phyloP scores from a whole-genome alignment of 495 filamentous ascomycete species.

The Hypoxylon perforatum region DNA sequence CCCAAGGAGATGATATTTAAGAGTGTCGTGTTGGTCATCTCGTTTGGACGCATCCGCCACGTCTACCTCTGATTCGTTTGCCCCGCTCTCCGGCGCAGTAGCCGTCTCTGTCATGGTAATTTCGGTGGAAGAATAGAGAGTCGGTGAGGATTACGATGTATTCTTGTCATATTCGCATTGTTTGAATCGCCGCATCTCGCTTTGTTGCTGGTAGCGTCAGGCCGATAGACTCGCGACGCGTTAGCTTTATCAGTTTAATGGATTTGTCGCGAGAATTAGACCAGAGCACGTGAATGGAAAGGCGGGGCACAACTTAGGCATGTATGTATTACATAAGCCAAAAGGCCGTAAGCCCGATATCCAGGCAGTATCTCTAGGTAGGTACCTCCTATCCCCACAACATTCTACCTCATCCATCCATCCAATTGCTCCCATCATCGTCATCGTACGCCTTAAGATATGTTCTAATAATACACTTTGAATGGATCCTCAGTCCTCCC shows the following conservation, averaged over 20 bases:
- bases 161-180: constrained; percentile 8
- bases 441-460: not conserved
- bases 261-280: too few relatives aligned
- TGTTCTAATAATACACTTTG: not conserved
- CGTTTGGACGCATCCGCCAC: constrained; percentile 23
- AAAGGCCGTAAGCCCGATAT: too few relatives aligned
- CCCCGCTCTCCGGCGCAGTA: constrained; percentile 4
- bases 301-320: too few relatives aligned
- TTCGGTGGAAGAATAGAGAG: constrained; percentile 6
- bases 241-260: not conserved
- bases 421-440: too few relatives aligned
- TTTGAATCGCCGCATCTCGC: not conserved
- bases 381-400: too few relatives aligned
- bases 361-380: too few relatives aligned
- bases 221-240: not conserved
- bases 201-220: not conserved
- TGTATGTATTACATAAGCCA: too few relatives aligned
- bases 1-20: constrained; percentile 80
- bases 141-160: constrained; percentile 2
- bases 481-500: not conserved
- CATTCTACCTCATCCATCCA: too few relatives aligned
- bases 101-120: constrained; percentile 16
- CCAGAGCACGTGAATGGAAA: too few relatives aligned
- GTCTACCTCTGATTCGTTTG: constrained; percentile 5
- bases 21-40: constrained; percentile 52